These are phyloP conservation scores for Withania somnifera DNA, from an alignment of 305 asterid species.

Conservation along the genomic window DNA sequence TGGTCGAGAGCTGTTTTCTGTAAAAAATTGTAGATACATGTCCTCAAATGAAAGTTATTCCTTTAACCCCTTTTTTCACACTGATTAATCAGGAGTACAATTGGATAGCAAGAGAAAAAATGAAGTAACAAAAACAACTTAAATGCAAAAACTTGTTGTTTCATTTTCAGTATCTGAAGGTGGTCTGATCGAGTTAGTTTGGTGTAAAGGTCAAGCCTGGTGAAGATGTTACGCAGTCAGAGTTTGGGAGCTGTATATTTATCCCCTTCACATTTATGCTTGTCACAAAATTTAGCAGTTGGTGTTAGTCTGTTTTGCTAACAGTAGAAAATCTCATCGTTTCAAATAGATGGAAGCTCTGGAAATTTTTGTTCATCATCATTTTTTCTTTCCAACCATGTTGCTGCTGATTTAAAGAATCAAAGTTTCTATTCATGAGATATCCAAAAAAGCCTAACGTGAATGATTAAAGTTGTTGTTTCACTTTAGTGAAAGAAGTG, in stretches of 20 bases:
- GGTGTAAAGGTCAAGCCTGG: neutral
- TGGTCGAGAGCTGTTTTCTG: too few relatives aligned
- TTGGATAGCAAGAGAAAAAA: too few relatives aligned
- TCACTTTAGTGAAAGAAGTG: neutral
- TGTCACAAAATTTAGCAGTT: neutral
- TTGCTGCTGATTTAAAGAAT: slow-evolving; percentile 54
- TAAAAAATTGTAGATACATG: too few relatives aligned
- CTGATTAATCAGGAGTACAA: too few relatives aligned
- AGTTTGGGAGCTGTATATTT: neutral
- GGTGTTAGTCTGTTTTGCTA: neutral
- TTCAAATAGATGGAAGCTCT: neutral
- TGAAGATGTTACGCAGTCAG: neutral
- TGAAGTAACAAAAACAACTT: neutral
- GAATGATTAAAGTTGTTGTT: neutral
- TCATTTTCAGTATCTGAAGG: neutral
- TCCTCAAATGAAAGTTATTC: too few relatives aligned
- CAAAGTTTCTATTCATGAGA: slow-evolving; percentile 46
- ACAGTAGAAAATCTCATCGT: neutral
- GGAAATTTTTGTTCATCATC: neutral
- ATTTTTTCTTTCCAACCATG: slow-evolving; percentile 26
- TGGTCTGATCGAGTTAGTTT: neutral
- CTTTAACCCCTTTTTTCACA: too few relatives aligned
- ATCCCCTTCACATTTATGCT: neutral
- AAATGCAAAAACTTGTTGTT: neutral
- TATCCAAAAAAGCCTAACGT: slow-evolving; percentile 33